These are phyloP conservation scores for Alectoria sarmentosa DNA, from an alignment of 495 filamentous ascomycete genomes.

Conservation along the genomic window DNA sequence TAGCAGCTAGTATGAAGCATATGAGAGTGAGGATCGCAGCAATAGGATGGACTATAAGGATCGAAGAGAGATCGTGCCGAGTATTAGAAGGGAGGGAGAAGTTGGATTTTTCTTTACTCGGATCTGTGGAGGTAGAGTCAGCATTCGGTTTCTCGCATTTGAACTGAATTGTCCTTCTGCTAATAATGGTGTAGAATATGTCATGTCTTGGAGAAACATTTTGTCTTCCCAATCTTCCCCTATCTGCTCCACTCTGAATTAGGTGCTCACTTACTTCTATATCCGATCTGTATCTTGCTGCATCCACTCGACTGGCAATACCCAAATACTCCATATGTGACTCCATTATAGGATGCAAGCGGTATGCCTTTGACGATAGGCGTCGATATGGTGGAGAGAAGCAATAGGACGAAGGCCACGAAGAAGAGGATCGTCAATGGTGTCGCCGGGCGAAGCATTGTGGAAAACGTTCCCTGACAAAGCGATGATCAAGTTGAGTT, in stretches of 20 bases:
- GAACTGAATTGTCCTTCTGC: not conserved
- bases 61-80: slow-evolving; percentile 78
- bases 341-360: slow-evolving; percentile 64
- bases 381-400: slow-evolving; percentile 86
- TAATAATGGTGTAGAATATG: not conserved
- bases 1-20: slow-evolving; percentile 69
- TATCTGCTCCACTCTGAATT: not conserved
- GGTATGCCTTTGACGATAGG: slow-evolving; percentile 84
- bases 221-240: not conserved
- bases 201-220: not conserved
- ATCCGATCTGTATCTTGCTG: slow-evolving; percentile 73
- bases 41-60: slow-evolving; percentile 88
- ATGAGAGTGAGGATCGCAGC: slow-evolving; percentile 80
- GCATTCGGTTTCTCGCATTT: not conserved
- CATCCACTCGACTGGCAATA: slow-evolving; percentile 64
- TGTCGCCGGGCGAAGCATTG: slow-evolving; percentile 82
- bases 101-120: slow-evolving; percentile 36
- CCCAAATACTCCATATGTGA: slow-evolving; percentile 90
- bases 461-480: slow-evolving; percentile 19
- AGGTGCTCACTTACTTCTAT: slow-evolving; percentile 58
- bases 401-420: slow-evolving; percentile 73
- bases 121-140: not conserved
- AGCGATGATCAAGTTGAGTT: not conserved
- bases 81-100: slow-evolving; percentile 71
- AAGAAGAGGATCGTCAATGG: slow-evolving; percentile 82